Percentiles rank a stretch among this genome's conserved stretches.
Conservation (phyloP, 768 basidiomycete genomes). For the Mycena floridula region DNA sequence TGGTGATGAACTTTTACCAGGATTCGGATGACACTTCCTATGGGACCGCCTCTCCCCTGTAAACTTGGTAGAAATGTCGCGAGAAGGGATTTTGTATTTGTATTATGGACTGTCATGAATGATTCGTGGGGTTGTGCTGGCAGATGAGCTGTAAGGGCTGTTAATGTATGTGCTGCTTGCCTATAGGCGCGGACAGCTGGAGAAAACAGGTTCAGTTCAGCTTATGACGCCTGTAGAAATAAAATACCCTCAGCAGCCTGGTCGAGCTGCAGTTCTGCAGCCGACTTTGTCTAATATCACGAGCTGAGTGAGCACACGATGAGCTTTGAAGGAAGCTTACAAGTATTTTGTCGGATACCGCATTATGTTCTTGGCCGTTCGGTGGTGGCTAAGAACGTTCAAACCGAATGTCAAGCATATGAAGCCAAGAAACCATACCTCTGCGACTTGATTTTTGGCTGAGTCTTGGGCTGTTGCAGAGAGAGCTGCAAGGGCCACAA, state of each 20-base stretch:
- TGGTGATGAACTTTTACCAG: slow-evolving; percentile 59
- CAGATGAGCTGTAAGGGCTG: slow-evolving; percentile 56
- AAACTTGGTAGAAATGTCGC: slow-evolving; percentile 63
- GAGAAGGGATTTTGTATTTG: slow-evolving; percentile 46
- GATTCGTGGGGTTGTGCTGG: slow-evolving; percentile 52
- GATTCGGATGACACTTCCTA: slow-evolving; percentile 67
- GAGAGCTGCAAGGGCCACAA: slow-evolving; percentile 43
- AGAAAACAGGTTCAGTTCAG: slow-evolving; percentile 1
- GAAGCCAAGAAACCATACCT: neutral
- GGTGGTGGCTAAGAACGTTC: too few relatives aligned
- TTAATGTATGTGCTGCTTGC: slow-evolving; percentile 64
- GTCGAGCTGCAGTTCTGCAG: neutral
- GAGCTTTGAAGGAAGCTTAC: too few relatives aligned
- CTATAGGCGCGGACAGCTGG: slow-evolving; percentile 70
- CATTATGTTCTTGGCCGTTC: too few relatives aligned
- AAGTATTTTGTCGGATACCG: too few relatives aligned
- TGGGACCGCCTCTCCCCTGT: slow-evolving; percentile 75
- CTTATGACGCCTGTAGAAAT: too few relatives aligned
- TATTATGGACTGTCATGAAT: slow-evolving; percentile 33
- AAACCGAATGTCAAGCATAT: too few relatives aligned
- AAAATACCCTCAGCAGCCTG: slow-evolving; percentile 46
- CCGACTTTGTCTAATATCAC: neutral
- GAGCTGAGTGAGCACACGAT: too few relatives aligned
- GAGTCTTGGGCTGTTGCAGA: slow-evolving; percentile 38
- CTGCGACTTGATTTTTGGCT: slow-evolving; percentile 1